Evolutionary conservation across 495 filamentous ascomycete species (phyloP).

Genomic region (Lichenothelia convexa): DNA sequence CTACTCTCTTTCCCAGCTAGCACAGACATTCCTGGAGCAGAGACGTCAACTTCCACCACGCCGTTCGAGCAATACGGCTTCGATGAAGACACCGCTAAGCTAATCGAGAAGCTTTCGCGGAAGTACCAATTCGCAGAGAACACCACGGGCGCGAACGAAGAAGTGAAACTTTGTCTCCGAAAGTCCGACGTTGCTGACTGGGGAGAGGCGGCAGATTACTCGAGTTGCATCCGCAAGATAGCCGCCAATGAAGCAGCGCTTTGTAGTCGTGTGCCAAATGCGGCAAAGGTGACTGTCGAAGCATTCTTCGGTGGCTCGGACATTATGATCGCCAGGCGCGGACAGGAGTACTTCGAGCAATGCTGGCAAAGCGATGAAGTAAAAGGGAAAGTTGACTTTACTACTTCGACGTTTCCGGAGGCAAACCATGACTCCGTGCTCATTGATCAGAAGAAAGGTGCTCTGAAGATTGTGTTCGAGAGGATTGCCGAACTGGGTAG

Average conservation of each 20-base stretch:
- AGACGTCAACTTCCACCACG: not conserved
- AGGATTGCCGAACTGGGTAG: slow-evolving; percentile 1
- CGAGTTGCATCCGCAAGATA: slow-evolving; percentile 3
- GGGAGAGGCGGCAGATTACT: slow-evolving; percentile 10
- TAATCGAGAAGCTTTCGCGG: slow-evolving; percentile 2
- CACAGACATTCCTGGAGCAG: slow-evolving; percentile 1
- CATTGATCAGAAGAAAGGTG: slow-evolving; percentile 8
- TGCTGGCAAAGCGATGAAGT: slow-evolving; percentile 7
- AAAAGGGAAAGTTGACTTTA: slow-evolving; percentile 4
- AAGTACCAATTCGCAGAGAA: slow-evolving; percentile 8
- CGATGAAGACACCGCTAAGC: slow-evolving; percentile 4
- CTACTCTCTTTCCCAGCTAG: slow-evolving; percentile 4
- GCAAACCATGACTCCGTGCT: slow-evolving; percentile 9
- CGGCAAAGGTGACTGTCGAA: slow-evolving; percentile 3
- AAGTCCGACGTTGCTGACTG: slow-evolving; percentile 4
- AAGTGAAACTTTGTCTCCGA: slow-evolving; percentile 7
- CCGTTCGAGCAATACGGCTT: slow-evolving; percentile 6
- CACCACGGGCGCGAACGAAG: slow-evolving; percentile 6
- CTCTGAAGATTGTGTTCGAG: slow-evolving; percentile 6
- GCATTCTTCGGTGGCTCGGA: slow-evolving; percentile 8
- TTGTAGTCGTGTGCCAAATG: not conserved
- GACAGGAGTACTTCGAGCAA: slow-evolving; percentile 7
- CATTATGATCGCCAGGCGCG: slow-evolving; percentile 9
- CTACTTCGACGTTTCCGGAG: slow-evolving; percentile 1
- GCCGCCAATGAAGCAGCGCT: slow-evolving; percentile 2